These are phyloP conservation scores for Dactylonectria estremocensis DNA, from an alignment of 2,329 filamentous ascomycete species.

Conservation along the genomic window DNA sequence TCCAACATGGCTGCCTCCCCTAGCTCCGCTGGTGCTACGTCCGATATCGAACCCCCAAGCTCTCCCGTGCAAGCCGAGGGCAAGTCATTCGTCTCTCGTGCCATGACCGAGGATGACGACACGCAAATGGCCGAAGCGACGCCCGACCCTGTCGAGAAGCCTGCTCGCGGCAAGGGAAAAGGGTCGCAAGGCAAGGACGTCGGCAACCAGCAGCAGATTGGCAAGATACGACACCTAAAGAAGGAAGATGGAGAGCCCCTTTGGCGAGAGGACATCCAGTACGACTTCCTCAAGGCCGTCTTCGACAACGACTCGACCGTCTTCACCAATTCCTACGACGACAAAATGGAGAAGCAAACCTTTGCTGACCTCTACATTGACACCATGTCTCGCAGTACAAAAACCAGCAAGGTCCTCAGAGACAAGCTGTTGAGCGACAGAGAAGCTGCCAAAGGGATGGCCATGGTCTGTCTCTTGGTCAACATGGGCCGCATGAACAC, in stretches of 20 bases:
- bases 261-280: conserved; percentile 91
- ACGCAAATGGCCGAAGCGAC: conserved; percentile 59
- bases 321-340: conserved; percentile 93
- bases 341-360: conserved; percentile 71
- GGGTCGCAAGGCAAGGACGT: conserved; percentile 53
- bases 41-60: conserved; percentile 63
- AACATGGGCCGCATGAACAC: conserved; percentile 99
- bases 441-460: conserved; percentile 96
- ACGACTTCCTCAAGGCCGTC: conserved; percentile 85
- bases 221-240: conserved; percentile 88
- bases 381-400: conserved; percentile 98
- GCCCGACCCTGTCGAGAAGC: conserved; percentile 61
- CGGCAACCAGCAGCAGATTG: conserved; percentile 60
- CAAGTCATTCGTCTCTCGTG: conserved; percentile 64
- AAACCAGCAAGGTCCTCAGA: conserved; percentile 98
- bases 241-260: conserved; percentile 91
- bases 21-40: conserved; percentile 58
- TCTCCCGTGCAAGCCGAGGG: conserved; percentile 60
- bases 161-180: conserved; percentile 55
- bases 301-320: conserved; percentile 82
- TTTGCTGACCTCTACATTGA: conserved; percentile 99
- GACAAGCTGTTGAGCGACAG: conserved; percentile 96
- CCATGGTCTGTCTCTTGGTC: conserved; percentile 97
- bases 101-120: conserved; percentile 64
- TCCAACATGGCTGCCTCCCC: conserved; percentile 58